Base-by-base conservation (phyloP, 768 basidiomycete species). In the Coprinellus micaceus region DNA sequence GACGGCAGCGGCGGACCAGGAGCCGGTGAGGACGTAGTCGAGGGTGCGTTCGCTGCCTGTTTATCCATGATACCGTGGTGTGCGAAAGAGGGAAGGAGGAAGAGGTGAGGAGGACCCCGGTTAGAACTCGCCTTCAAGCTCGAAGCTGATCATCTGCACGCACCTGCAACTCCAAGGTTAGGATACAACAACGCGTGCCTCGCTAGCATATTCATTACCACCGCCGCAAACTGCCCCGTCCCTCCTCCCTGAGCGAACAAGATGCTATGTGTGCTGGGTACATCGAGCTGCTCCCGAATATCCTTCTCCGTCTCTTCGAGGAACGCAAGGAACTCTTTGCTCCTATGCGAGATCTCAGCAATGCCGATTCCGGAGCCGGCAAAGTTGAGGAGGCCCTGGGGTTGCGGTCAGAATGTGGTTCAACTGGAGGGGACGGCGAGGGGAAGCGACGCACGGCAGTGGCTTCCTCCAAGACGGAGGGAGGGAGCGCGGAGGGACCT, bases 231-330 rank as follows among this genome's bases (percentile, higher is more conserved):
- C 72, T 98, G 94, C 25, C 78, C 83, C 0, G 90, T 86, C 13
- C 93, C 97, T 28, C 97, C 97, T 41, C 97, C 97, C 73, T 98
- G 95, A 36, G 92, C 83, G 77, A 98, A 95, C 33, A 99, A 81
- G 64, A 99, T 81, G 48, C 80, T 75, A 74, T 98, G 95, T 10
- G 87, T 89, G 39, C 81, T 67, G 9, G 97, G 96, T 30, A 99
- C 85, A 15, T 79, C 72, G 57, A 98, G 86, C 64, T 94, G 87
- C 13, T 72, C 74, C 56, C 93, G 84, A 59, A 94, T 83, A 66
- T 84, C 82, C 36, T 74, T 68, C 71, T 88, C 84, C 65, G 88
- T 75, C 49, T 77, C 69, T 54, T 77, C 73, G 60, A 95, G 70
- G 71, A 87, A 88, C 21, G 80, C 76, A 52, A 80, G 79, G 70